Evolutionary conservation across 805 yeast species (phyloP), one percentile per base, ranked within the genome.

Genomic region (Vanderwaltozyma yarrowii): DNA sequence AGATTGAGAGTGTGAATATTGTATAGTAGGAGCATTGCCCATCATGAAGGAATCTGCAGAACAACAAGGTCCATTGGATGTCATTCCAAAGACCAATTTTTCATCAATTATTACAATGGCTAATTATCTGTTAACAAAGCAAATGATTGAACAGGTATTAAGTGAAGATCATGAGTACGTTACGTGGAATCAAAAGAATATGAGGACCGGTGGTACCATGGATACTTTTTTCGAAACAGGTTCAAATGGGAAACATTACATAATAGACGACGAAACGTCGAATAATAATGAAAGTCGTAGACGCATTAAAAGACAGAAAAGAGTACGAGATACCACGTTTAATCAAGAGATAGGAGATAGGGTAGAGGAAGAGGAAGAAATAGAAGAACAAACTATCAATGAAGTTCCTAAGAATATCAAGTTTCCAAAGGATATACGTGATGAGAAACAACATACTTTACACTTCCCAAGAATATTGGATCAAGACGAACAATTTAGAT

Each of bases 401-500:
- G 39, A 42, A 18, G 54, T 58, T 2, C 61, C 61, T 3, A 24
- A 35, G 4, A 45, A 52, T 23, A 18, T 55, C 12, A 41, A 41
- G 3, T 59, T 59, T 33, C 45, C 56, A 10, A 43, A 48, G 23
- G 64, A 59, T 27, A 38, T 54, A 3, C 46, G 52, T 36, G 52
- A 52, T 11, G 36, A 28, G 10, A 17, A 38, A 4, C 32, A 32
- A 3, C 31, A 30, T 10, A 33, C 29, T 5, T 28, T 40, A 5
- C 31, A 49, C n/a, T 44, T 48, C 3, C 45, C 53, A 15, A 47
- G 51, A 35, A 66, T 67, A 28, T 40, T 64, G 37, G 64, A 58
- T 17, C 69, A 74, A 37, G 80, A 77, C 44, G 84, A 80, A 30
- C 66, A 71, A 40, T 69, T 74, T 39, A 66, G 77, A 38, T 51